Percentiles rank a stretch among this genome's conserved stretches.
Conservation (phyloP, 345 rosid genomes). For the Trapa bicornis region DNA sequence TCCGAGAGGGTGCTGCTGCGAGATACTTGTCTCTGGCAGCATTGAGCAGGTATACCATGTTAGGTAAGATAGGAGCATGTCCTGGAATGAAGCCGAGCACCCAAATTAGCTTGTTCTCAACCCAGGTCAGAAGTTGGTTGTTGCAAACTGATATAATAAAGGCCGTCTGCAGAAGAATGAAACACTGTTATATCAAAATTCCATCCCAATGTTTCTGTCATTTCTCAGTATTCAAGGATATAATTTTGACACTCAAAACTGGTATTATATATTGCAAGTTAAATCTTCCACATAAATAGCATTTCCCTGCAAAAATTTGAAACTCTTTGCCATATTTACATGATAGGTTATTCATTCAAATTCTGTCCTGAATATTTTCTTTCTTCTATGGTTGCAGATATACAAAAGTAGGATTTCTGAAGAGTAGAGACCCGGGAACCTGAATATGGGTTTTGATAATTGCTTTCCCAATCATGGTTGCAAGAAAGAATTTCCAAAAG, state of each 20-base stretch:
- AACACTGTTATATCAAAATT: neutral
- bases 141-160: slow-evolving; percentile 85
- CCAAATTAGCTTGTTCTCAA: slow-evolving; percentile 84
- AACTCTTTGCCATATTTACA: neutral
- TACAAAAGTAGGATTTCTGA: neutral
- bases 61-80: slow-evolving; percentile 44
- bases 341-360: neutral
- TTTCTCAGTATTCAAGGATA: neutral
- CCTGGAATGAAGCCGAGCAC: slow-evolving; percentile 67
- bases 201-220: neutral
- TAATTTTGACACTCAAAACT: neutral
- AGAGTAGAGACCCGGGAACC: slow-evolving; percentile 21
- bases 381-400: neutral
- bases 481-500: slow-evolving; percentile 78
- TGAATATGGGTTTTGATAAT: slow-evolving; percentile 90
- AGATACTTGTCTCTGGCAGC: slow-evolving; percentile 51
- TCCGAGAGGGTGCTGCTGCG: slow-evolving; percentile 34
- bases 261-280: neutral
- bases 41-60: slow-evolving; percentile 43
- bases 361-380: neutral
- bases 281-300: neutral
- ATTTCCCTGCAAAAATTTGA: neutral
- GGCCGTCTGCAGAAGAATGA: slow-evolving; percentile 45
- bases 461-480: slow-evolving; percentile 92
- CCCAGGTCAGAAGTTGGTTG: slow-evolving; percentile 83